Conservation (phyloP, 2,329 filamentous ascomycete genomes). For the Aquanectria penicillioides region DNA sequence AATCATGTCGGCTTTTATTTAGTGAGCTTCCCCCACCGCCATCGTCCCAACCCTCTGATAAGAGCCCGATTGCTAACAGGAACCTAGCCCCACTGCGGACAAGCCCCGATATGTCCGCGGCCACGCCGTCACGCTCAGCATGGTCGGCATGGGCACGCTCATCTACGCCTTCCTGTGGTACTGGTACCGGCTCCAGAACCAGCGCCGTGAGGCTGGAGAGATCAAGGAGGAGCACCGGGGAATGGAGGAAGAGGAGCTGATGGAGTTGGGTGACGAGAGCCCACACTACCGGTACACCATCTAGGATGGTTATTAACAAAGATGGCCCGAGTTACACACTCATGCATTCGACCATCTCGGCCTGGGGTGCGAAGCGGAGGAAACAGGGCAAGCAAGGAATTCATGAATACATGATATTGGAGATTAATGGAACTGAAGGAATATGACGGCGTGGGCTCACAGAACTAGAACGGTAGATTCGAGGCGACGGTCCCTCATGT, state of each 20-base stretch:
- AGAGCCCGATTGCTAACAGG: conserved; percentile 19
- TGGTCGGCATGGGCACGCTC: conserved; percentile 64
- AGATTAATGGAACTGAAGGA: not conserved
- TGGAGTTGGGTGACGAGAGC: conserved; percentile 63
- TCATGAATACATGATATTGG: too few species aligned
- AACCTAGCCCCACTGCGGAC: conserved; percentile 55
- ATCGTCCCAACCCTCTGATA: not conserved
- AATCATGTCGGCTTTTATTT: conserved; percentile 78
- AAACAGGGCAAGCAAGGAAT: too few species aligned
- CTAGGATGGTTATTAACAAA: conserved; percentile 34
- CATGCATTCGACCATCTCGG: not conserved
- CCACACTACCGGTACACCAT: conserved; percentile 59
- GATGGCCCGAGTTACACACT: too few species aligned
- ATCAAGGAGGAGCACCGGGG: conserved; percentile 51
- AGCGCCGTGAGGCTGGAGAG: conserved; percentile 51
- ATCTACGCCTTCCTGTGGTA: conserved; percentile 66
- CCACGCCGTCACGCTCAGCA: conserved; percentile 68
- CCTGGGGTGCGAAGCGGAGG: too few species aligned
- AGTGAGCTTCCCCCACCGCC: conserved; percentile 43
- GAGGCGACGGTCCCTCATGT: too few species aligned
- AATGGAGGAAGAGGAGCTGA: conserved; percentile 58
- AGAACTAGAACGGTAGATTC: too few species aligned
- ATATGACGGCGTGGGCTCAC: too few species aligned
- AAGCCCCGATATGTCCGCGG: conserved; percentile 68
- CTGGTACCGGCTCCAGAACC: conserved; percentile 61